phyloP scores from a whole-genome alignment of 2,329 filamentous ascomycete genomes.

The Myriosclerotinia scirpicola region DNA sequence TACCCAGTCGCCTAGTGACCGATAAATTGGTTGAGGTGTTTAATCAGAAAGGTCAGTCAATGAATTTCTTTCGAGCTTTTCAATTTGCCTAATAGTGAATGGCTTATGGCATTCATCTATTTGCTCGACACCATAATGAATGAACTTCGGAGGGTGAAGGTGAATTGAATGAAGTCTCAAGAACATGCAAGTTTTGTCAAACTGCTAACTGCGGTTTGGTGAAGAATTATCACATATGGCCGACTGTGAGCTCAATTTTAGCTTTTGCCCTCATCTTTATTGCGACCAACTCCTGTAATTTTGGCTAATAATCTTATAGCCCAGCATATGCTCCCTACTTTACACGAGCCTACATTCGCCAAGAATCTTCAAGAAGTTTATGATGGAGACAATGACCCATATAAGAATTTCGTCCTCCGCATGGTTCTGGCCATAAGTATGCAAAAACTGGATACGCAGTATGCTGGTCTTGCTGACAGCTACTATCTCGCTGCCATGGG shows the following conservation, averaged over 20 bases:
- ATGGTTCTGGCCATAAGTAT: constrained; percentile 95
- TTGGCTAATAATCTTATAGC: constrained; percentile 51
- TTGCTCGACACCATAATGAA: background rate
- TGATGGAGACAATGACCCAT: constrained; percentile 70
- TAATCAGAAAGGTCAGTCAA: constrained; percentile 70
- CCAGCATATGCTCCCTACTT: constrained; percentile 80
- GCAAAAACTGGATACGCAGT: constrained; percentile 85
- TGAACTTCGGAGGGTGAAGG: background rate
- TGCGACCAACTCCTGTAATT: constrained; percentile 6
- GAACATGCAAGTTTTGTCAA: constrained; percentile 9
- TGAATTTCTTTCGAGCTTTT: constrained; percentile 13
- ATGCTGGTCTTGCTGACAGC: constrained; percentile 90
- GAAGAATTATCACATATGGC: constrained; percentile 15
- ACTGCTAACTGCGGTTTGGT: constrained; percentile 16
- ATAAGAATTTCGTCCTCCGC: constrained; percentile 82
- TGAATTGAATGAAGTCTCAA: constrained; percentile 7
- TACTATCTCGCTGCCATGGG: constrained; percentile 91
- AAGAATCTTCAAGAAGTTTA: constrained; percentile 80
- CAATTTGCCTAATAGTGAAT: constrained; percentile 2
- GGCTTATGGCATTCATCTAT: background rate
- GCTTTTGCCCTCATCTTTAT: constrained; percentile 17
- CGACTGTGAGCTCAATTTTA: constrained; percentile 19
- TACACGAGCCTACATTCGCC: constrained; percentile 80
- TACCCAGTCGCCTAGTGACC: constrained; percentile 73
- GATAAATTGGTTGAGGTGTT: constrained; percentile 83